Evolutionary conservation across 2,329 filamentous ascomycete genomes (phyloP).

Genomic region (Teratosphaeria gauchensis): DNA sequence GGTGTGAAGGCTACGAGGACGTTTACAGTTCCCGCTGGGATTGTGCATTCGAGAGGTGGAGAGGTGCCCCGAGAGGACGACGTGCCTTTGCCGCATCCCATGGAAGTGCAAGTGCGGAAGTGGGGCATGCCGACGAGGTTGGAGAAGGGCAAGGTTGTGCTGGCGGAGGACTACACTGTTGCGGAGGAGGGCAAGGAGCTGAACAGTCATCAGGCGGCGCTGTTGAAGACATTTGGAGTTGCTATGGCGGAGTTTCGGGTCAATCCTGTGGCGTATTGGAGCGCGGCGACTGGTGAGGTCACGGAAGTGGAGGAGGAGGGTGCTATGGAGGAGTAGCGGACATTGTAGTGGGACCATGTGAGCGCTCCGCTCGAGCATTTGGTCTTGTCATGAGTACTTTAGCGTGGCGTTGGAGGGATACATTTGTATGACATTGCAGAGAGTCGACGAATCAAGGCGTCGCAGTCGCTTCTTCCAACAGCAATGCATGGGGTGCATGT

Average conservation of each 20-base stretch:
- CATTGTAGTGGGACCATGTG: background rate
- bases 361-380: background rate
- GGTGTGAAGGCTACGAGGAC: constrained; percentile 64
- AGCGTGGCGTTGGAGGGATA: constrained; percentile 6
- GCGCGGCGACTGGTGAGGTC: constrained; percentile 24
- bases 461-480: background rate
- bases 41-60: constrained; percentile 68
- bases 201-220: constrained; percentile 82
- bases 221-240: constrained; percentile 89
- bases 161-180: constrained; percentile 64
- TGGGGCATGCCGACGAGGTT: constrained; percentile 84
- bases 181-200: constrained; percentile 78
- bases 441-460: background rate
- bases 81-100: constrained; percentile 72
- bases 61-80: constrained; percentile 74
- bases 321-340: constrained; percentile 22
- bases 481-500: background rate
- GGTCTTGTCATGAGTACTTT: background rate
- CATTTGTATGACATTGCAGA: background rate
- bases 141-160: constrained; percentile 75
- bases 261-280: constrained; percentile 54
- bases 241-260: constrained; percentile 87
- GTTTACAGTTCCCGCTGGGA: constrained; percentile 74
- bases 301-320: constrained; percentile 20
- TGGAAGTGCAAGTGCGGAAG: constrained; percentile 83